Evolutionary conservation across 1,139 yeast species (phyloP).

Genomic region (Candida sanyaensis): DNA sequence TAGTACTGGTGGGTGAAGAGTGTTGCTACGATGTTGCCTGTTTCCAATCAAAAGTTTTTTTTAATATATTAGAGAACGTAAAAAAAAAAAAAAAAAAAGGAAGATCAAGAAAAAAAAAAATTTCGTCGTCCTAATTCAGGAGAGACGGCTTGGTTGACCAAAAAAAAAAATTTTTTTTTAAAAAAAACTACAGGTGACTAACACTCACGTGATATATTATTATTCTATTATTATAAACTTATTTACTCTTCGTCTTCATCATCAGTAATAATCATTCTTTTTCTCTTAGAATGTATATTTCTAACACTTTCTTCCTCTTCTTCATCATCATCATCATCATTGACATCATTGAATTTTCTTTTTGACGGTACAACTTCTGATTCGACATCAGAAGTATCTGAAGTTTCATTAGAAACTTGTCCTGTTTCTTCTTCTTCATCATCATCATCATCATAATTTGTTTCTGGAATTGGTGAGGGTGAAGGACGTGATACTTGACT

Average conservation of each 20-base stretch:
- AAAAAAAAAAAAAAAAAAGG: no score
- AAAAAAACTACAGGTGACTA: neutral
- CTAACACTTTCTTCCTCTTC: conserved; percentile 9
- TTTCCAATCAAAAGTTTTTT: no score
- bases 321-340: conserved; percentile 11
- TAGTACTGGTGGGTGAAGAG: no score
- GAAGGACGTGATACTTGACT: neutral
- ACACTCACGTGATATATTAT: neutral
- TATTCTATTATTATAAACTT: neutral
- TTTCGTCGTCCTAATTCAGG: no score
- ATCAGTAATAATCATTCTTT: conserved; percentile 23
- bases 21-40: no score
- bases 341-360: conserved; percentile 6
- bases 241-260: conserved; percentile 24
- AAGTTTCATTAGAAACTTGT: conserved; percentile 4
- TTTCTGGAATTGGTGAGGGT: neutral
- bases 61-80: no score
- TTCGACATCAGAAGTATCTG: conserved; percentile 15
- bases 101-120: no score
- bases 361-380: conserved; percentile 11
- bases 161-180: no score
- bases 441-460: neutral
- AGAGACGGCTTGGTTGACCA: no score
- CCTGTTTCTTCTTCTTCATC: conserved; percentile 8
- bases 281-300: conserved; percentile 11